Conservation (phyloP, 148 eudicot genomes). For the Euryodendron excelsum region DNA sequence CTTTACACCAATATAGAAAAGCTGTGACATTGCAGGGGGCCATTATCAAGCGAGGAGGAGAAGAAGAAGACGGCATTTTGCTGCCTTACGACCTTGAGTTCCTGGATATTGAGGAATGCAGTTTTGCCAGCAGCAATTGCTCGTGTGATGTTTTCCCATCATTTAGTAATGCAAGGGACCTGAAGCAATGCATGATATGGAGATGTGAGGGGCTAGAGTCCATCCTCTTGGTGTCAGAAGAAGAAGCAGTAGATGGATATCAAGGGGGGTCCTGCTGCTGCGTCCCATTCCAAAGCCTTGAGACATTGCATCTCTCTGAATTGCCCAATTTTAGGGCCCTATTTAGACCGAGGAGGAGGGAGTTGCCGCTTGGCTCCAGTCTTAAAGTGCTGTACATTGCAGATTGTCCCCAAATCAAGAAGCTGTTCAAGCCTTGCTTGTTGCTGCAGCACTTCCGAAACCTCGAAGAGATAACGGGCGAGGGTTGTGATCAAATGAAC, state of each 20-base stretch:
- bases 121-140: neutral
- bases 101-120: neutral
- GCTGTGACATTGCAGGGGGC: too few species aligned
- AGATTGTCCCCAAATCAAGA: conserved; percentile 9
- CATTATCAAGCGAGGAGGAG: too few species aligned
- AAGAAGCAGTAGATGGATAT: too few species aligned
- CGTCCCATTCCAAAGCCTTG: conserved; percentile 3
- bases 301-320: neutral
- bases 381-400: neutral
- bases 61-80: too few species aligned
- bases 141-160: neutral
- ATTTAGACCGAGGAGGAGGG: neutral
- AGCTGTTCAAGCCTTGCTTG: neutral
- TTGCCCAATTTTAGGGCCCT: conserved; percentile 5
- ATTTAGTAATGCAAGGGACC: neutral
- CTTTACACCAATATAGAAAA: too few species aligned
- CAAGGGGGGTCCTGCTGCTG: neutral
- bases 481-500: neutral
- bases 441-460: too few species aligned
- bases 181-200: neutral
- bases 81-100: conserved; percentile 11
- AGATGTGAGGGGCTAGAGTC: neutral
- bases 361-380: neutral
- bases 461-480: neutral
- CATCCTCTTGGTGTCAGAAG: neutral